Base-by-base conservation (phyloP, 2,329 filamentous ascomycete genomes). In the Nothophoma quercina region DNA sequence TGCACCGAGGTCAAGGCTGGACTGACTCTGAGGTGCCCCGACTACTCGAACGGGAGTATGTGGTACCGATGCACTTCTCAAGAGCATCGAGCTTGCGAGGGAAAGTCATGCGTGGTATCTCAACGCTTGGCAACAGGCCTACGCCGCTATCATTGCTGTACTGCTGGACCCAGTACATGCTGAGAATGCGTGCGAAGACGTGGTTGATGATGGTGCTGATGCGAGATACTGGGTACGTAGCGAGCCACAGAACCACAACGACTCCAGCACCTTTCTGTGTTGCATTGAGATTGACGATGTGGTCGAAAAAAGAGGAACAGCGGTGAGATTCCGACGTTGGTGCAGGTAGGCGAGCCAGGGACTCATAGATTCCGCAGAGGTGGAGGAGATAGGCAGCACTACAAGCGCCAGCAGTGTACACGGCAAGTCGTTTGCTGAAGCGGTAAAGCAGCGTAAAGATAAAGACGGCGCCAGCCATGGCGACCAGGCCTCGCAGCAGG, bases 311-410 rank as follows among this genome's bases (percentile, higher is more conserved):
- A 4, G 29, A 38, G 7, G 45, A 10, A 13, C 16, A 5, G 12
- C 39, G 13, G 2, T 35, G 18, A 30, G 34, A 22, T 1, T 51
- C 8, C 7, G 44, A 44, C 7, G 25, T 7, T 1, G 16, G 32
- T 1, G 26, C 49, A 0, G 51, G 30, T 0, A 59, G 30, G 1
- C 18, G 19, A 21, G 47, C 60, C 12, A 63, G 36, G 41, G 56
- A 55, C 4, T 62, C 45, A 16, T 62, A 56, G 5, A 61, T 7
- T 5, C 63, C 59, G 22, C 55, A 60, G 2, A 46, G 26, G 7
- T 67, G 42, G 1, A 67, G 19, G 5, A 66, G 38, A 7, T 61
- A 65, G 1, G 53, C 57, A 1, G 60, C 58, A 21, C 63, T 61
- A 23, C 54, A 59, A 2, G 56, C 59, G 8, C 64, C 62, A 5